phyloP scores from a whole-genome alignment of 805 yeast genomes.

The Sungouiella blattae region DNA sequence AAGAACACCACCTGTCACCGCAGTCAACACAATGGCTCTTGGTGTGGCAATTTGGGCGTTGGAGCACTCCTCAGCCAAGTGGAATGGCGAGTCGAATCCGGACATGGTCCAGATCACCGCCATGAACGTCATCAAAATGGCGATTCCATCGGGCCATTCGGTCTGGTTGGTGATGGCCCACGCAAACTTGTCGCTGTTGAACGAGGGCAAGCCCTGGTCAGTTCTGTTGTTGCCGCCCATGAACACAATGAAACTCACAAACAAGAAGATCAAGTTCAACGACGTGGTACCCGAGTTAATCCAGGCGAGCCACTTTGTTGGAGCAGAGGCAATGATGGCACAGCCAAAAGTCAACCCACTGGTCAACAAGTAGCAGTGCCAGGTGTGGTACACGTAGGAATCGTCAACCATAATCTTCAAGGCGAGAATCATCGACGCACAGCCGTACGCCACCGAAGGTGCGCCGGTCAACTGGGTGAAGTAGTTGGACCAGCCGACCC shows the following conservation, averaged over 20 bases:
- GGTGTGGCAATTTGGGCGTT: background rate
- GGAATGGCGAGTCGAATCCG: constrained; percentile 1
- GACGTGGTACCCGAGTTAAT: background rate
- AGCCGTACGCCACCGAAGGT: background rate
- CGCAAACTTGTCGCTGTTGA: background rate
- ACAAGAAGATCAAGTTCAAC: background rate
- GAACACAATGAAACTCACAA: background rate
- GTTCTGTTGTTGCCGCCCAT: background rate
- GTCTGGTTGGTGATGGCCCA: background rate
- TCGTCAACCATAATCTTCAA: background rate
- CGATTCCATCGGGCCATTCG: background rate
- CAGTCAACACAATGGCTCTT: background rate
- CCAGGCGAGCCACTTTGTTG: background rate
- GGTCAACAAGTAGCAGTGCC: background rate
- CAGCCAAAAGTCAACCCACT: background rate
- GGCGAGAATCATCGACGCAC: background rate
- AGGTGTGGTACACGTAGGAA: background rate
- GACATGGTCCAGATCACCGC: constrained; percentile 2
- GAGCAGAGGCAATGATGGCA: background rate
- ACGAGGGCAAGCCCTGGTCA: background rate
- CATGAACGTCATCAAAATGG: background rate
- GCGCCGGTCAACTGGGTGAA: background rate
- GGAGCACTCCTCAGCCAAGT: constrained; percentile 1
- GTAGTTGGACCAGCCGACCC: constrained; percentile 1
- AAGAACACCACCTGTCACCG: background rate